Base-by-base conservation (phyloP, 345 rosid genomes). In the Cardamine chenopodiifolia region DNA sequence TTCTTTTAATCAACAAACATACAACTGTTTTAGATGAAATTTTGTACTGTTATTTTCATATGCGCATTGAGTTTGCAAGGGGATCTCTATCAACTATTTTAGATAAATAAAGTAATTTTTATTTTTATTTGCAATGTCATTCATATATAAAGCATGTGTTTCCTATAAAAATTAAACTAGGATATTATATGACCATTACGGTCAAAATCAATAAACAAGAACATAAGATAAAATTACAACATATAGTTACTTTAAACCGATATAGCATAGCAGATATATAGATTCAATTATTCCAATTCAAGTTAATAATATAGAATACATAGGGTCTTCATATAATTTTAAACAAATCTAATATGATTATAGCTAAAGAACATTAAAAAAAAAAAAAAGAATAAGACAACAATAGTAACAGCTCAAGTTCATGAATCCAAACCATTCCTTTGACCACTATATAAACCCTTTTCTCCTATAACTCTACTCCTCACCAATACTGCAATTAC, bases 401-500 rank as follows among this genome's bases (percentile, higher is more conserved):
- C 12, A 77, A 77, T 15, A 70, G 75, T 76, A 70, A 70, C 72
- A 49, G 75, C 37, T 37, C 66, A 82, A 79, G 85, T 86, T 85
- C 90, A 88, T 83, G 90, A 80, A 86, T 73, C 87, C 80, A 66
- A 60, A 60, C 71, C 56, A 37, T 55, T 3, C 26, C 2, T 32
- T n/a, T 48, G 61, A 15, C 37, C 53, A 44, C 85, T 83, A 82
- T 89, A 85, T 83, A 89, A 81, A 83, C 22, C 70, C 50, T n/a
- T 28, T 48, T 26, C n/a, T 58, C 39, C 14, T 64, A 23, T 66
- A 28, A 70, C 45, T 49, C 31, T 31, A 60, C 72, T 67, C 79
- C 45, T 23, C 68, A 53, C 52, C 68, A 26, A 67, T 39, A 56
- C 17, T n/a, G 2, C 50, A n/a, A 5, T 7, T 1, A 47, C 73